phyloP scores from a whole-genome alignment of 2,329 filamentous ascomycete genomes.

The Ceratocystis lukuohia region DNA sequence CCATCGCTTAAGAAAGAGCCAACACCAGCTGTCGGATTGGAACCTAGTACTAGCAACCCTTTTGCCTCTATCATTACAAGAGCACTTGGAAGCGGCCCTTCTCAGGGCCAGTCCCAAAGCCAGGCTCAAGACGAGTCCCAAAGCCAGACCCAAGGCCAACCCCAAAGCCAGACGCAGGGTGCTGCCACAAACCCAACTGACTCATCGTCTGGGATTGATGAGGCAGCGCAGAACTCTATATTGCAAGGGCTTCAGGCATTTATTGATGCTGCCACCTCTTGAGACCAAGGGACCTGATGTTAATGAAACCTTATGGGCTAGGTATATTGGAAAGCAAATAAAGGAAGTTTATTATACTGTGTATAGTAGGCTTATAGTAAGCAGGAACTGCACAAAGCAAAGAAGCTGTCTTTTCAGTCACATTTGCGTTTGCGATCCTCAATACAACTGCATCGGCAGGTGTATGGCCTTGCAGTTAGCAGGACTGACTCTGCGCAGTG shows the following conservation, averaged over 20 bases:
- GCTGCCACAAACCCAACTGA: neutral
- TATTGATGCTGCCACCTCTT: slow-evolving; percentile 18
- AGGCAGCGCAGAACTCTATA: slow-evolving; percentile 9
- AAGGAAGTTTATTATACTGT: neutral
- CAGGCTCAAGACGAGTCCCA: neutral
- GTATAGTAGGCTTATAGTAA: neutral
- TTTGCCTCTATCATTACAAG: slow-evolving; percentile 7
- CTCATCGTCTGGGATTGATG: neutral
- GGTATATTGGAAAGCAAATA: too few species aligned
- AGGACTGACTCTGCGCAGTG: neutral
- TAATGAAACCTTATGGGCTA: neutral
- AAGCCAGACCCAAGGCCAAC: neutral
- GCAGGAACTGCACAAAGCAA: neutral
- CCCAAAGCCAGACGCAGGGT: neutral
- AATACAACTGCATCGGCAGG: neutral
- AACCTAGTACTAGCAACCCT: neutral
- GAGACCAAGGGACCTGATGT: neutral
- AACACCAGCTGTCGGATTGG: neutral
- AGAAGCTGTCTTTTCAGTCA: neutral
- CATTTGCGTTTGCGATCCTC: neutral
- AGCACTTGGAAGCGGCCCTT: neutral
- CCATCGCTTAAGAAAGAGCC: neutral
- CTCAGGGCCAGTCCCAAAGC: neutral
- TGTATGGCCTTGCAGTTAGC: neutral
- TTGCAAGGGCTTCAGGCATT: slow-evolving; percentile 17